Base-by-base conservation (phyloP, 1,284 basidiomycete species). In the Inonotus obliquus region DNA sequence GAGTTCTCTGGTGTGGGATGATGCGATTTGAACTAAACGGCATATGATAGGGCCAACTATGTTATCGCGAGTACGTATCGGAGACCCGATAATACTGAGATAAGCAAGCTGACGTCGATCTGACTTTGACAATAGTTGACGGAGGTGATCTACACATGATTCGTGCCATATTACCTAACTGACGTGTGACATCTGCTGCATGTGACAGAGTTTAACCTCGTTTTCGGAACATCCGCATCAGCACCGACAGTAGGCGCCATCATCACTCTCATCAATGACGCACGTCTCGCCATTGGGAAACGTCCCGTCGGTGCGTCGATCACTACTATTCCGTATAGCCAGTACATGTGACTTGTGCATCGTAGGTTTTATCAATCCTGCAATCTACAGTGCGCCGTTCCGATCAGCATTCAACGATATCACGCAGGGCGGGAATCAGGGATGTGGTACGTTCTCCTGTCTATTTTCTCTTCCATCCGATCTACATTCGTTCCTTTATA, bases 251-350 rank as follows among this genome's bases (percentile, higher is more conserved):
- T 79, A n/a, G 76, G 75, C 17, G 69, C 76, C 11, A 75, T 83
- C 41, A 67, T 83, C 32, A 70, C 79, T 0, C 70, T 82, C 67
- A 68, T 84, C 39, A 83, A 83, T 63, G 81, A 83, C 66, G 77
- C 77, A 1, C 73, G 78, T 25, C 65, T 80, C 27, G 69, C 71
- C 2, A 0, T 48, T 2, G 71, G 72, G 7, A 79, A 78, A 69
- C 65, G 64, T 0, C 63, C 78, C 0, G 71, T 81, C 35, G 71
- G 71, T 63, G 48, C 29, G 62, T 49, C 57, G 59, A 21, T 13
- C 21, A 35, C 27, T 52, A n/a, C 45, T 44, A 23, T 41, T 4
- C 27, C 14, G n/a, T 17, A 7, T 7, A 21, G 14, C 29, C 19
- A 17, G 57, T 38, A 13, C 14, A 52, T 23, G 25, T 47, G 45